Evolutionary conservation across 2,329 filamentous ascomycete species (phyloP), one percentile per base, ranked within the genome.

Genomic region (Didymella segeticola): DNA sequence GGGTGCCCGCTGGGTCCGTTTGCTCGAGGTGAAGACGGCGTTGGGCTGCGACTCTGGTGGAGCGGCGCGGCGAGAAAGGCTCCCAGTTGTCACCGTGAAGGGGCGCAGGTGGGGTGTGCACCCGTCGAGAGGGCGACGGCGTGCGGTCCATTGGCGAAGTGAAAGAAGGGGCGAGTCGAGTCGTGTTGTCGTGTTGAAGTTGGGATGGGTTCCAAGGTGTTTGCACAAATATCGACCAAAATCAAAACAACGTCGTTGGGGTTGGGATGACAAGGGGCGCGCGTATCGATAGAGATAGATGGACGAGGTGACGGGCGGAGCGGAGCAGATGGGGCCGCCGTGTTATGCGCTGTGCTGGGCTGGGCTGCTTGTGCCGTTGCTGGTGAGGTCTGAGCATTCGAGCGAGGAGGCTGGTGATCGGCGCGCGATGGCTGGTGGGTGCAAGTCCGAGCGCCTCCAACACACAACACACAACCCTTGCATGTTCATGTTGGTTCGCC

Each of bases 61-160:
- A 71, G 66, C 89, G 88, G 72, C 88, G 84, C 48, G 88, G 86
- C 56, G 87, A 86, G 69, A 86, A 92, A 37, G 89, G 89, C 67
- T 90, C 83, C 80, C 87, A 92, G 58, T 80, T 77, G 74, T 93
- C 89, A 41, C 89, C 89, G 68, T 86, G 83, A 54, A 83, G 83
- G 41, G 89, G 89, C 49, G 89, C 86, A 33, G 84, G 83, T 56
- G 89, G 89, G 42, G 87, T 90, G 70, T 80, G 85, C 57, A 89
- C 76, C 59, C 78, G 76, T 34, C 78, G 73, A 30, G 83, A 79
- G 58, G 85, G 86, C 43, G 87, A 83, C 61, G 88, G 87, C 36
- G 88, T 89, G 47, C 82, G 71, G 42, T 75, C 67, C 73, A 76
- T 75, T 75, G 33, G 43, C 63, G 58, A 41, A 30, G 37, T 51